These are phyloP conservation scores for Amaranthus palmeri DNA, from an alignment of 148 eudicot species.

Conservation along the genomic window DNA sequence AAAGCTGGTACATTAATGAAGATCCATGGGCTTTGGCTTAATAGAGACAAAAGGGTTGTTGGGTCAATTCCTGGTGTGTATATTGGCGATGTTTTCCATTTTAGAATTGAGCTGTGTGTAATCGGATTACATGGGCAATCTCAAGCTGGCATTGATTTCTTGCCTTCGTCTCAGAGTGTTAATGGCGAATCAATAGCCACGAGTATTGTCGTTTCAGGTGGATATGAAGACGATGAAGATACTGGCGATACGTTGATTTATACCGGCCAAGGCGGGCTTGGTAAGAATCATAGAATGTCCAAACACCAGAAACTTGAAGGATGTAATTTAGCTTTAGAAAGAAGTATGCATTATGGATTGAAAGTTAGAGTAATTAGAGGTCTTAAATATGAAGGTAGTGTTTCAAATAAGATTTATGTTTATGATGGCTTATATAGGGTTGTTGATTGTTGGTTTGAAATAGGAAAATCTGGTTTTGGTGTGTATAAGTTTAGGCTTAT, in stretches of 20 bases:
- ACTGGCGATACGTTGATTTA: slow-evolving; percentile 68
- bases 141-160: slow-evolving; percentile 89
- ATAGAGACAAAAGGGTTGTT: slow-evolving; percentile 71
- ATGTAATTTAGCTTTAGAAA: slow-evolving; percentile 74
- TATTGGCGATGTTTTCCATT: slow-evolving; percentile 80
- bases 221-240: slow-evolving; percentile 91
- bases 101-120: slow-evolving; percentile 79
- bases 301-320: slow-evolving; percentile 66
- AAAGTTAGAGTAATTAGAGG: slow-evolving; percentile 94
- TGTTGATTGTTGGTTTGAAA: slow-evolving; percentile 69
- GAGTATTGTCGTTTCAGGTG: slow-evolving; percentile 81
- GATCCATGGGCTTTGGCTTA: slow-evolving; percentile 65
- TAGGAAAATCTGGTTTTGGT: slow-evolving; percentile 86
- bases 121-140: slow-evolving; percentile 77
- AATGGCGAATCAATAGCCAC: slow-evolving; percentile 92
- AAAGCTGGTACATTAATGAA: slow-evolving; percentile 54
- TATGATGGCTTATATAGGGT: slow-evolving; percentile 91
- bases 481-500: slow-evolving; percentile 73
- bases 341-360: slow-evolving; percentile 85
- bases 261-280: slow-evolving; percentile 92
- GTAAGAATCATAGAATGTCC: slow-evolving; percentile 45
- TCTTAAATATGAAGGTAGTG: slow-evolving; percentile 51
- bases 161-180: slow-evolving; percentile 60
- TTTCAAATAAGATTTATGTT: slow-evolving; percentile 67
- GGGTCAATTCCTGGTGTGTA: slow-evolving; percentile 75